Conservation (phyloP, 768 basidiomycete genomes). For the Lactarius hengduanensis region DNA sequence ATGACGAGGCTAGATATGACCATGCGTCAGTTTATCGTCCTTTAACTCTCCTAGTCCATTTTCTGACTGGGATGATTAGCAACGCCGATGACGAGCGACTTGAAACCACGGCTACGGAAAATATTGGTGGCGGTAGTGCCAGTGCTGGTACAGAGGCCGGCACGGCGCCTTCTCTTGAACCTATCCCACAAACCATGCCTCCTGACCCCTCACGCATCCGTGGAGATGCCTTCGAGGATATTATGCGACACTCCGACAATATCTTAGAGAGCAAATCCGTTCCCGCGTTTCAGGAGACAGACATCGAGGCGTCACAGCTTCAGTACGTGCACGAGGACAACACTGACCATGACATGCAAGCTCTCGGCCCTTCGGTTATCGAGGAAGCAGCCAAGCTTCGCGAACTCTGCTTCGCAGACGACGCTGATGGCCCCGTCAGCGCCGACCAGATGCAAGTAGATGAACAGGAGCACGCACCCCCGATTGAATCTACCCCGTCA, state of each 20-base stretch:
- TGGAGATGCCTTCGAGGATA: constrained; percentile 80
- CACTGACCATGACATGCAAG: constrained; percentile 74
- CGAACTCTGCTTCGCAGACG: constrained; percentile 76
- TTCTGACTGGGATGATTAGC: constrained; percentile 10
- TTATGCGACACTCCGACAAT: constrained; percentile 79
- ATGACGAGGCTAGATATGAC: constrained; percentile 7
- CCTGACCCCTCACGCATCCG: constrained; percentile 66
- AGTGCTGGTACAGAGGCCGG: constrained; percentile 49
- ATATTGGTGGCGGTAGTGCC: constrained; percentile 31
- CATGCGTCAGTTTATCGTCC: constrained; percentile 11
- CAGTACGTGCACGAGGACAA: constrained; percentile 79
- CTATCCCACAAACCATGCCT: constrained; percentile 34
- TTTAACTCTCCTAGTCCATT: neutral
- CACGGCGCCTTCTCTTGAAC: constrained; percentile 38
- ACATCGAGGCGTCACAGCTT: constrained; percentile 50
- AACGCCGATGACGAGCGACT: neutral
- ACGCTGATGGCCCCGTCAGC: constrained; percentile 39
- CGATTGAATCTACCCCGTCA: constrained; percentile 21
- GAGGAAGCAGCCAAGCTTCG: constrained; percentile 81
- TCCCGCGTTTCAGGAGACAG: constrained; percentile 32
- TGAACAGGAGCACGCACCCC: constrained; percentile 33
- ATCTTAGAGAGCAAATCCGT: constrained; percentile 54
- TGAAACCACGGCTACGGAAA: constrained; percentile 9
- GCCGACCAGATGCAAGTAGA: constrained; percentile 51
- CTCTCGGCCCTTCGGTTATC: constrained; percentile 81